phyloP scores from a whole-genome alignment of 495 filamentous ascomycete genomes.

The Xylaria grammica region DNA sequence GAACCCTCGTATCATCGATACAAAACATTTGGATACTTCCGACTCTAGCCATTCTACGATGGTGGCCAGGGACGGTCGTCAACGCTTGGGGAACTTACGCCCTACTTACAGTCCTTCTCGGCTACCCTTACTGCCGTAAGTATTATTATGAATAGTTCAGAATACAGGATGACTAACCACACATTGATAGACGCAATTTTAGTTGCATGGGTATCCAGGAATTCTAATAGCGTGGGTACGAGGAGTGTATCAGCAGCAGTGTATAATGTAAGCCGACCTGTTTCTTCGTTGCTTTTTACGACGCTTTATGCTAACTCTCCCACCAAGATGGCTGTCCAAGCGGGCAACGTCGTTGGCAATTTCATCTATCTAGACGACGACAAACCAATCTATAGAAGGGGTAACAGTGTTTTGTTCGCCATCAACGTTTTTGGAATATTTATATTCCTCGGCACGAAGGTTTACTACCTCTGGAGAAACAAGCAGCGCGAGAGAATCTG shows the following conservation, averaged over 20 bases:
- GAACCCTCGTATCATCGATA: slow-evolving; percentile 58
- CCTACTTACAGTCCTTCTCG: slow-evolving; percentile 58
- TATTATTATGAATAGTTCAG: neutral
- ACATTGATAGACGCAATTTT: slow-evolving; percentile 57
- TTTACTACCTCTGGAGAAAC: slow-evolving; percentile 52
- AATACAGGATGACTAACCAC: neutral
- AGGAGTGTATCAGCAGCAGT: slow-evolving; percentile 67
- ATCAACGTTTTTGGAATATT: slow-evolving; percentile 46
- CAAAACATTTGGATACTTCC: slow-evolving; percentile 65
- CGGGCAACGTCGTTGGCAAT: slow-evolving; percentile 58
- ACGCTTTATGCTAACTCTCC: slow-evolving; percentile 6
- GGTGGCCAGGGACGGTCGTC: slow-evolving; percentile 35
- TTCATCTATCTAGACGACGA: slow-evolving; percentile 64
- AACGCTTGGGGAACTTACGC: slow-evolving; percentile 60
- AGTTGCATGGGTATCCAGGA: slow-evolving; percentile 67
- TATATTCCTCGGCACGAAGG: slow-evolving; percentile 45
- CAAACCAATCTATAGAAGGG: slow-evolving; percentile 66
- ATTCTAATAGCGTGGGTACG: slow-evolving; percentile 71
- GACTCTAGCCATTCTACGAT: slow-evolving; percentile 56
- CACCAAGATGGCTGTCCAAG: slow-evolving; percentile 65
- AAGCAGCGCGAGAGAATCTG: slow-evolving; percentile 45
- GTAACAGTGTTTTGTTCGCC: slow-evolving; percentile 68
- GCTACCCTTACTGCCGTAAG: slow-evolving; percentile 46
- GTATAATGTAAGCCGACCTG: slow-evolving; percentile 55
- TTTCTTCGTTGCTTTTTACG: neutral